Conservation (phyloP, 75 land plant genomes). For the Cryptomeria japonica region DNA sequence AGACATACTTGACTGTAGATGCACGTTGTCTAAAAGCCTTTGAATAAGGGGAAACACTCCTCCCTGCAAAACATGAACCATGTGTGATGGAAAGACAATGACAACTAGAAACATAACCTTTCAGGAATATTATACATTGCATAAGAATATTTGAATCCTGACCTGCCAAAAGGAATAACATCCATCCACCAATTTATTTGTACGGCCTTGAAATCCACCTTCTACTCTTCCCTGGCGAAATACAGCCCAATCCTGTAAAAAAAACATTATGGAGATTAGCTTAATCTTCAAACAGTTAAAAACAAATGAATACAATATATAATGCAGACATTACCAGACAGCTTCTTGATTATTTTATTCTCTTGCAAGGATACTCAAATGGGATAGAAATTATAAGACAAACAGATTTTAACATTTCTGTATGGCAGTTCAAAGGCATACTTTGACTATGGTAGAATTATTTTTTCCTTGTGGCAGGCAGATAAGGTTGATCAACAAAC, state of each 20-base stretch:
- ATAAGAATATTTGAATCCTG: background rate
- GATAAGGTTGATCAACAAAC: background rate
- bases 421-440: background rate
- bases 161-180: conserved; percentile 99
- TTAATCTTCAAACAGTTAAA: background rate
- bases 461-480: too few relatives aligned
- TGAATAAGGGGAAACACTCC: conserved; percentile 52
- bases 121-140: background rate
- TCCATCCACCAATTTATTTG: conserved; percentile 95
- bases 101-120: background rate
- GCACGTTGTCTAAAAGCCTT: conserved; percentile 25
- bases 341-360: background rate
- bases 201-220: conserved; percentile 95
- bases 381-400: background rate
- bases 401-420: background rate
- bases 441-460: too few relatives aligned
- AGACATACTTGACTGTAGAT: conserved; percentile 16
- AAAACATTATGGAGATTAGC: background rate
- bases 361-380: background rate
- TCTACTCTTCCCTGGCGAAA: conserved; percentile 89
- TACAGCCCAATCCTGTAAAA: conserved; percentile 77
- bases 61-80: conserved; percentile 37
- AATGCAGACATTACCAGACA: background rate
- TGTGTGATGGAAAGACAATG: background rate
- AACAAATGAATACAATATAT: background rate